Evolutionary conservation across 2,329 filamentous ascomycete genomes (phyloP).

Genomic region (Cryphonectria radicalis): DNA sequence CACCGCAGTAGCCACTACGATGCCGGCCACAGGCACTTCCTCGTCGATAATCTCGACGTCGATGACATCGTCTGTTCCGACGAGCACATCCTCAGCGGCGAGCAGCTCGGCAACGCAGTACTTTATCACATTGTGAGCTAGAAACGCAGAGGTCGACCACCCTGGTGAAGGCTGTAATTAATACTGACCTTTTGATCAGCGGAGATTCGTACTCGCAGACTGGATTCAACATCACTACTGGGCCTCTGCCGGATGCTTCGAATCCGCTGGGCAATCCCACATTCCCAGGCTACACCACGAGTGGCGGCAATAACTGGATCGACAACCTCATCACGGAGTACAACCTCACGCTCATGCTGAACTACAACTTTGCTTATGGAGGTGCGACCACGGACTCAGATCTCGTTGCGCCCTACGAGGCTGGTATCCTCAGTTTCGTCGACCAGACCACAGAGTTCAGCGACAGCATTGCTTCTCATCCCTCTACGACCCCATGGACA

Average conservation of each 20-base stretch:
- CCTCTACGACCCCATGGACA: conserved; percentile 47
- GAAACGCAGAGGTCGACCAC: no score
- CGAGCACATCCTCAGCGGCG: conserved; percentile 12
- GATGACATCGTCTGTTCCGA: conserved; percentile 1
- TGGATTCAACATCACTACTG: conserved; percentile 53
- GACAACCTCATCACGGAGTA: conserved; percentile 48
- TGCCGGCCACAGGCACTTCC: not conserved
- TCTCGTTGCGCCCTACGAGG: conserved; percentile 52
- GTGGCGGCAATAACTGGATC: conserved; percentile 54
- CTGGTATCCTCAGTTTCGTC: conserved; percentile 53
- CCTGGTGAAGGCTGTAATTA: not conserved
- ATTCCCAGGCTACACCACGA: conserved; percentile 53
- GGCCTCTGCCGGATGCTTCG: conserved; percentile 52
- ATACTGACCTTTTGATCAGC: conserved; percentile 36
- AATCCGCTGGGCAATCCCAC: conserved; percentile 66
- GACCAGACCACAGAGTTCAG: conserved; percentile 55
- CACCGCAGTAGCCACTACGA: not conserved
- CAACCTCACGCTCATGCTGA: conserved; percentile 47
- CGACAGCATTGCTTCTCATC: conserved; percentile 39
- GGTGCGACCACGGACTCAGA: conserved; percentile 54
- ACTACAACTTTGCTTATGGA: conserved; percentile 56
- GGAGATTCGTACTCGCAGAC: conserved; percentile 65
- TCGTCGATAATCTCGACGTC: conserved; percentile 9
- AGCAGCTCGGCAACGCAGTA: conserved; percentile 35
- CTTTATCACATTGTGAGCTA: conserved; percentile 47